phyloP scores from a whole-genome alignment of 768 basidiomycete species.

The Symmetrospora coprosmae region DNA sequence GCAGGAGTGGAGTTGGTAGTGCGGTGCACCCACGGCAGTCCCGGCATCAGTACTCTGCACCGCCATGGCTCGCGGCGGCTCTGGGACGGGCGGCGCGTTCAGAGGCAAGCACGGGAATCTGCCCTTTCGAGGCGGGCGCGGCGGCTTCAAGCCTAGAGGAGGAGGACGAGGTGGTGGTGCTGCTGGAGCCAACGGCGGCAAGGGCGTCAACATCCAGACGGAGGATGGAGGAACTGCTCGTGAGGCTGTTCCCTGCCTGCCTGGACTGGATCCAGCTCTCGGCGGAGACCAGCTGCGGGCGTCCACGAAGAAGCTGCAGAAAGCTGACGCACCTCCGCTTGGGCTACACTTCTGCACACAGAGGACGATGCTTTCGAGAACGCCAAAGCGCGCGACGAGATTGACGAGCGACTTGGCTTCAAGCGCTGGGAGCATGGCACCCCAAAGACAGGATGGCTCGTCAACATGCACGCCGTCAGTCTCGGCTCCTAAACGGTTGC shows the following conservation, averaged over 20 bases:
- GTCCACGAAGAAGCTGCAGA: not conserved
- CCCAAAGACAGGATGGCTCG: constrained; percentile 74
- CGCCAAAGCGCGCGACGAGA: constrained; percentile 48
- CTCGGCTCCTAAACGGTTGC: too few relatives aligned
- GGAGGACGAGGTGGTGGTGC: not conserved
- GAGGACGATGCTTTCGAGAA: constrained; percentile 20
- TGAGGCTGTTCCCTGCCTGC: not conserved
- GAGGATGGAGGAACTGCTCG: constrained; percentile 22
- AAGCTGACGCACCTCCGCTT: not conserved
- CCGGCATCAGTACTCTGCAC: too few relatives aligned
- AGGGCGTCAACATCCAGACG: not conserved
- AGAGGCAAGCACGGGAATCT: constrained; percentile 17
- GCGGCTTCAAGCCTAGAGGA: constrained; percentile 11
- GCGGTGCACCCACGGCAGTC: too few relatives aligned
- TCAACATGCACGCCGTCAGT: constrained; percentile 95
- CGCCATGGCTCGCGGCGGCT: constrained; percentile 11
- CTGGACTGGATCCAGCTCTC: not conserved
- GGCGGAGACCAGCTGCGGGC: not conserved
- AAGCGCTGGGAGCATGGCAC: constrained; percentile 61
- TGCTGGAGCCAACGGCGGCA: too few relatives aligned
- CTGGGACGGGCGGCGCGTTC: constrained; percentile 5
- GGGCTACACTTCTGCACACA: not conserved
- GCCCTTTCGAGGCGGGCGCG: constrained; percentile 7
- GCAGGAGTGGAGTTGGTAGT: too few relatives aligned
- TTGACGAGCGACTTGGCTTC: constrained; percentile 90